These are phyloP conservation scores for Fusarium nodosum DNA, from an alignment of 2,329 filamentous ascomycete species.

Conservation along the genomic window DNA sequence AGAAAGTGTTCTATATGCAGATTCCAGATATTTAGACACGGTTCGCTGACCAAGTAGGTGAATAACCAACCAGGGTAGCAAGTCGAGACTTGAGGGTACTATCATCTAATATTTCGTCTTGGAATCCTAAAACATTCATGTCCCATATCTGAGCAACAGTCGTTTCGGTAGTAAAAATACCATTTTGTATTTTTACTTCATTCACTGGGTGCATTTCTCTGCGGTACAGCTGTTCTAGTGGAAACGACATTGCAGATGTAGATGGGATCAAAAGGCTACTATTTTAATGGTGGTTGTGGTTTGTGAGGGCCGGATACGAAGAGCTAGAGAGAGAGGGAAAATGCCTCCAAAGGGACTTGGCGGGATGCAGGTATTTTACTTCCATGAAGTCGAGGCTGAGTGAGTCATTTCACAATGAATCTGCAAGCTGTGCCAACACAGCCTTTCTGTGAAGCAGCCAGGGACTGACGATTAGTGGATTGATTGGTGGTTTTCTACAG, in stretches of 20 bases:
- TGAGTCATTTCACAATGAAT: neutral
- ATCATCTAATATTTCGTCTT: neutral
- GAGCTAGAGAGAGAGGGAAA: neutral
- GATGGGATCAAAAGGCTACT: neutral
- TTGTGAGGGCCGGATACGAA: neutral
- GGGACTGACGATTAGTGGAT: neutral
- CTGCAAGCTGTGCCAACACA: neutral
- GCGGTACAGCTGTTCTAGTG: neutral
- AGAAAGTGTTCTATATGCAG: neutral
- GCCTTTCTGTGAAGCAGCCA: neutral
- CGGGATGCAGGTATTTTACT: neutral
- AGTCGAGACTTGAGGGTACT: neutral
- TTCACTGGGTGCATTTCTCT: neutral
- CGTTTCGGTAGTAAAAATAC: neutral
- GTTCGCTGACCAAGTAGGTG: neutral
- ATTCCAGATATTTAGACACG: neutral
- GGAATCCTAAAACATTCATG: neutral
- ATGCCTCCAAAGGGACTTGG: fast-evolving
- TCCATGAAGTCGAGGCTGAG: neutral
- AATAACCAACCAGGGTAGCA: neutral
- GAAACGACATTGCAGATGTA: neutral
- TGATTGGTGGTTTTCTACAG: neutral
- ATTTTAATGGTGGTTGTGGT: neutral
- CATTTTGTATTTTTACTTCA: neutral
- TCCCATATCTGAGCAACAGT: conserved; percentile 1